A percentile compares a stretch with the other conserved stretches of the same genome.
Evolutionary conservation across 768 basidiomycete genomes (phyloP).

Genomic region (Peribolospora kevripleyi): DNA sequence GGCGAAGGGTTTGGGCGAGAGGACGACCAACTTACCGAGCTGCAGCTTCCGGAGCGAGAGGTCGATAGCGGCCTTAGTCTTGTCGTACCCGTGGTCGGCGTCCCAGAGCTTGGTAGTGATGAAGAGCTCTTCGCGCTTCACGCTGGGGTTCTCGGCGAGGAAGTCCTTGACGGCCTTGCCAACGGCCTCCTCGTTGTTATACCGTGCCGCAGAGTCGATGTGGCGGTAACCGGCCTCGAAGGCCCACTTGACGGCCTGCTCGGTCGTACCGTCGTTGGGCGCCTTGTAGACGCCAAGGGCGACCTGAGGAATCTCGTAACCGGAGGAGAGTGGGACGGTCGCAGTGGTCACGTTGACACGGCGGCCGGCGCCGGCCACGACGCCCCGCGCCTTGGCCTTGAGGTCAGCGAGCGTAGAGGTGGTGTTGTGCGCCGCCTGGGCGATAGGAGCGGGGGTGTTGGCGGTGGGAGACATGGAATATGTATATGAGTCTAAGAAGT

Average conservation of each 20-base stretch:
- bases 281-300: no score
- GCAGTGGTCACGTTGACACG: no score
- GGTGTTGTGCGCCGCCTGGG: no score
- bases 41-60: background rate
- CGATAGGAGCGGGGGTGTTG: no score
- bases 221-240: conserved; percentile 14
- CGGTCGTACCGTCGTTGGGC: no score
- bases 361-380: no score
- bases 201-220: conserved; percentile 17
- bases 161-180: conserved; percentile 15
- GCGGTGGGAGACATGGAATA: no score
- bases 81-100: background rate
- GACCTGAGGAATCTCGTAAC: no score
- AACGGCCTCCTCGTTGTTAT: conserved; percentile 17
- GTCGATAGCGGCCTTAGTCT: background rate
- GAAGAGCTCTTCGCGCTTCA: conserved; percentile 24
- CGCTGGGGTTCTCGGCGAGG: conserved; percentile 5
- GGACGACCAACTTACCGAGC: background rate
- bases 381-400: no score
- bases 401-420: no score
- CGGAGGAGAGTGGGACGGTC: no score
- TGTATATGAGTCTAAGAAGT: no score
- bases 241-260: conserved; percentile 7
- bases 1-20: background rate
- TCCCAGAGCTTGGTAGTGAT: conserved; percentile 25